Evolutionary conservation across 192 early-diverging fungal genomes (phyloP), one percentile per base, ranked within the genome.

Genomic region (Podila epigama): DNA sequence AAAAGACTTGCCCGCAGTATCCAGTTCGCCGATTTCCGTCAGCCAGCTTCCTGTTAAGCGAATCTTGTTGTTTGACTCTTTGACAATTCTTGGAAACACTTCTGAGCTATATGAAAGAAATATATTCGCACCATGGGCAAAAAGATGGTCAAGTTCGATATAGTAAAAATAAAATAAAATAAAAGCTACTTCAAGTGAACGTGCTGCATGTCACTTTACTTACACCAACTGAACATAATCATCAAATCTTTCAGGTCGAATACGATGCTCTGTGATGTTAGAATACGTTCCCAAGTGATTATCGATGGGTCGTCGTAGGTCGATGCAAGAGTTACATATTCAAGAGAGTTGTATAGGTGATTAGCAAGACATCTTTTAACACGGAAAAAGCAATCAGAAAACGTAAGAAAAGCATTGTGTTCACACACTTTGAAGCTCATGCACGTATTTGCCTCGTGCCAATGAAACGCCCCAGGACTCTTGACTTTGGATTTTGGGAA

Each of bases 41-140:
- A 88, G 83, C 92, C 92, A 97, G 80, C 92, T 94, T 37, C 96
- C 96, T 62, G 92, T 95, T 20, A 97, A 81, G 72, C 94, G 92
- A 20, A 93, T 86, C 25, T 86, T 84, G 66, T 91, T 93, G 36
- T 86, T 84, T 33, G 90, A 90, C 60, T 92, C 85, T 41, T 91
- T 86, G 34, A 91, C 90, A 51, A 97, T 89, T 27, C 85, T 83
- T 7, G 93, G 91, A 69, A 92, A 95, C 54, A 90, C 86, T 60
- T 89, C 86, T n/a, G 91, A 80, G 6, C 92, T 94, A 53, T 48
- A 54, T 11, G 8, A 7, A 51, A 37, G 44, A 66, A 18, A 22
- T 25, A 27, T 10, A 34, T 13, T 31, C 31, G 16, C 35, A 61
- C 0, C 32, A 56, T 6, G 18, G 33, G n/a, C 37, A 3, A 60